Conservation (phyloP, 1,284 basidiomycete species). For the Cryptococcus wingfieldii region DNA sequence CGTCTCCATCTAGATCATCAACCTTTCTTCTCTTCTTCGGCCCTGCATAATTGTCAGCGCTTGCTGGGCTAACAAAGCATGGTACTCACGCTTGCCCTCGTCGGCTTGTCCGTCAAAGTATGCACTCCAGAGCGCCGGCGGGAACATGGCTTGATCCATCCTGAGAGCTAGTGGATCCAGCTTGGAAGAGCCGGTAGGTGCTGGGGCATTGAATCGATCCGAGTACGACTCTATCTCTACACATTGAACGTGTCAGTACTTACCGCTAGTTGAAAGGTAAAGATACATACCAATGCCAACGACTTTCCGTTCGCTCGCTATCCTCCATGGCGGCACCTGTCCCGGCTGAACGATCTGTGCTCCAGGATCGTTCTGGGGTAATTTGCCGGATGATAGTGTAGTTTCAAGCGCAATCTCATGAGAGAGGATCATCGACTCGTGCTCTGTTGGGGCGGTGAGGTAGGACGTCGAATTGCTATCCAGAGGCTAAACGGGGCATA, state of each 20-base stretch:
- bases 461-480: constrained; percentile 23
- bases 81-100: constrained; percentile 6
- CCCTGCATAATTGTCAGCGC: constrained; percentile 2
- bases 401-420: constrained; percentile 23
- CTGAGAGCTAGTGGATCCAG: constrained; percentile 29
- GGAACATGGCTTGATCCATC: constrained; percentile 39
- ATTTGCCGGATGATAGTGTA: constrained; percentile 19
- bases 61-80: background rate
- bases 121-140: constrained; percentile 41
- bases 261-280: background rate
- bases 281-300: constrained; percentile 40
- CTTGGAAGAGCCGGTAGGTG: constrained; percentile 8
- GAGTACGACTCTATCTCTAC: constrained; percentile 48
- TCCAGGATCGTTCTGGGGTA: background rate
- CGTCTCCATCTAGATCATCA: constrained; percentile 22
- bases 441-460: constrained; percentile 20
- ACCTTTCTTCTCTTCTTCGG: constrained; percentile 24
- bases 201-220: constrained; percentile 28
- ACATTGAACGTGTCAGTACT: background rate
- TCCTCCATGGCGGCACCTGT: constrained; percentile 31
- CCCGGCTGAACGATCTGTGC: background rate
- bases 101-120: constrained; percentile 37
- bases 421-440: constrained; percentile 21
- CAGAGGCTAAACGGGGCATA: constrained; percentile 20
- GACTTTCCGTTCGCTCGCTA: constrained; percentile 35